Evolutionary conservation across 352 stramenopile genomes (phyloP).

Genomic region (Pythium aristosporum): DNA sequence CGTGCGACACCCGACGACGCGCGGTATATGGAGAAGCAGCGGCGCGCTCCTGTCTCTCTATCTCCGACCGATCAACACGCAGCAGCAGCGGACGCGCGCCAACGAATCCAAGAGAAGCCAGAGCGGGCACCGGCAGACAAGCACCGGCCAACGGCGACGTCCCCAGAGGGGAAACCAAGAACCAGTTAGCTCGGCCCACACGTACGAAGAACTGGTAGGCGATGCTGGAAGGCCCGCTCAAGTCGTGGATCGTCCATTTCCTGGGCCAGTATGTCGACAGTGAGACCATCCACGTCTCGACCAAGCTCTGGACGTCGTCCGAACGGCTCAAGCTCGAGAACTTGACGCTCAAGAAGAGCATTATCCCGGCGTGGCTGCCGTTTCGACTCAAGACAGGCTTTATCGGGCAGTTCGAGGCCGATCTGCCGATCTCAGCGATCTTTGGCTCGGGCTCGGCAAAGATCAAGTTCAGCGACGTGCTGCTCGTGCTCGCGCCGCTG

Average conservation of each 20-base stretch:
- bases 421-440: conserved; percentile 84
- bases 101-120: neutral
- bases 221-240: conserved; percentile 87
- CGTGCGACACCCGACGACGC: conserved; percentile 5
- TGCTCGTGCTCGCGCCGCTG: conserved; percentile 75
- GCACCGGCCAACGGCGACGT: neutral
- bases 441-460: conserved; percentile 78
- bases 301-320: conserved; percentile 86
- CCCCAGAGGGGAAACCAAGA: neutral
- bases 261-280: conserved; percentile 88
- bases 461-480: conserved; percentile 86
- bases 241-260: conserved; percentile 86
- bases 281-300: conserved; percentile 80
- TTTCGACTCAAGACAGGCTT: conserved; percentile 87
- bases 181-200: neutral
- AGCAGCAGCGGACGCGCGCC: no score
- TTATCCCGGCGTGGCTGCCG: conserved; percentile 80
- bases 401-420: conserved; percentile 83
- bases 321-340: conserved; percentile 88
- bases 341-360: conserved; percentile 77
- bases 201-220: neutral
- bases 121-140: neutral
- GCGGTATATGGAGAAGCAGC: conserved; percentile 17
- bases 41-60: neutral
- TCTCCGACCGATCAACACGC: no score